Percentiles rank a stretch among this genome's conserved stretches.
phyloP scores from a whole-genome alignment of 2,329 filamentous ascomycete species.

The Colletotrichum tofieldiae region DNA sequence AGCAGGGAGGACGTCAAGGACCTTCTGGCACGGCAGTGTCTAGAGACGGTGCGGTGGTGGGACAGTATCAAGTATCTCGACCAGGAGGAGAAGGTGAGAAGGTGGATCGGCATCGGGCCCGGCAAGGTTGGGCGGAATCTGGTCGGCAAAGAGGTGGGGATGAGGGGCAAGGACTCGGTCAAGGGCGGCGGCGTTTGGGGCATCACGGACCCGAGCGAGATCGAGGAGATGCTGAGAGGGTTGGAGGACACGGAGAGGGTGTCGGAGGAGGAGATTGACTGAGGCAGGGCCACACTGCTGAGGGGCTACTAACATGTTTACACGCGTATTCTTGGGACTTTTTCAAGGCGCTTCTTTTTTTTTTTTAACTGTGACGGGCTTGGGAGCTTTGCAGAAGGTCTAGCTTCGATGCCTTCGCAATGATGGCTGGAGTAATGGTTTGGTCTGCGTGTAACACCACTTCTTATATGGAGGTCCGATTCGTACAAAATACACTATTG shows the following conservation, averaged over 20 bases:
- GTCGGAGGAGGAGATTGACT: slow-evolving; percentile 64
- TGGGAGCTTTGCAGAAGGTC: slow-evolving; percentile 14
- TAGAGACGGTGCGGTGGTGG: slow-evolving; percentile 97
- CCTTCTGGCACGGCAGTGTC: slow-evolving; percentile 83
- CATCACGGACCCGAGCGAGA: slow-evolving; percentile 84
- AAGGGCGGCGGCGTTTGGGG: slow-evolving; percentile 96
- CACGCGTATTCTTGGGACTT: not conserved
- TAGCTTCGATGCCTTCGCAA: slow-evolving; percentile 7
- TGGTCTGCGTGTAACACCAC: slow-evolving; percentile 17
- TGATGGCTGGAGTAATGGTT: slow-evolving; percentile 21
- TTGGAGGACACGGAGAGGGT: slow-evolving; percentile 75
- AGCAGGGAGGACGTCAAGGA: slow-evolving; percentile 84
- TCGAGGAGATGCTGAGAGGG: slow-evolving; percentile 77
- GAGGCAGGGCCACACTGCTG: not conserved
- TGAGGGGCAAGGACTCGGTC: slow-evolving; percentile 81
- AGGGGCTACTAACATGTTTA: not conserved
- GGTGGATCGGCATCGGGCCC: slow-evolving; percentile 94
- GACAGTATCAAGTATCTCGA: slow-evolving; percentile 93
- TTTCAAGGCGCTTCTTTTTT: slow-evolving; percentile 6
- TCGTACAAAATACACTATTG: slow-evolving; percentile 8
- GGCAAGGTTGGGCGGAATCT: slow-evolving; percentile 95
- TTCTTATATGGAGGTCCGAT: not conserved
- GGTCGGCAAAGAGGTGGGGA: slow-evolving; percentile 95
- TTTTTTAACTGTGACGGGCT: not conserved
- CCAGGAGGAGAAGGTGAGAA: slow-evolving; percentile 82